Evolutionary conservation across 176 grass and related monocot genomes (phyloP).

Genomic region (barley (Hordeum vulgare)): MorexV3_pseudomolecules_assembly NC_058521.1:245934748-245935247

Average conservation of each 20-base stretch:
- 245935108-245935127: conserved; percentile 11
- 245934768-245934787: conserved; percentile 60
- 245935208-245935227: conserved; percentile 94
- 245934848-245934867: conserved; percentile 39
- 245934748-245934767: conserved; percentile 62
- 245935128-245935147: not conserved
- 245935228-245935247: conserved; percentile 59
- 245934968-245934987: conserved; percentile 49
- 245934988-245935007: conserved; percentile 68
- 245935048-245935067: conserved; percentile 7
- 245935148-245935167: conserved; percentile 2
- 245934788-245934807: conserved; percentile 25
- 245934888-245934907: conserved; percentile 61
- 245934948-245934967: conserved; percentile 83
- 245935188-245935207: conserved; percentile 82
- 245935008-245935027: conserved; percentile 9
- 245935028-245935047: conserved; percentile 12
- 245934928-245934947: conserved; percentile 63
- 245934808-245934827: conserved; percentile 45
- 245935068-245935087: conserved; percentile 16
- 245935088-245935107: not conserved
- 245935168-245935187: conserved; percentile 3
- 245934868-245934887: conserved; percentile 76
- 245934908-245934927: conserved; percentile 51
- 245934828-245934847: conserved; percentile 36